phyloP scores from a whole-genome alignment of 345 rosid species.

The Eucalyptus virginea region DNA sequence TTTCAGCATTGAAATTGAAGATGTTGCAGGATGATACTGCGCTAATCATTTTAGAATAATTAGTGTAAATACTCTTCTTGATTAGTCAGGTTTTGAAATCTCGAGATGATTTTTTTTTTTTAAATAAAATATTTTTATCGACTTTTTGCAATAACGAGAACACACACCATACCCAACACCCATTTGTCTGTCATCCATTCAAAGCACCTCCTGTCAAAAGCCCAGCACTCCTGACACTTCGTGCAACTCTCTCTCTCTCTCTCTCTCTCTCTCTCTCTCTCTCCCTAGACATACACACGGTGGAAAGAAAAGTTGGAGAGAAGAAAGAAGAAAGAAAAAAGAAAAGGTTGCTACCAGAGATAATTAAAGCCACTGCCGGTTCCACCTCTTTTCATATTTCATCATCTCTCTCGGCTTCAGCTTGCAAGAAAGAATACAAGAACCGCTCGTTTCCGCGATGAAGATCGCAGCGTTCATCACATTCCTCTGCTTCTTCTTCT shows the following conservation, averaged over 20 bases:
- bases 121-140: not conserved
- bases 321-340: not conserved
- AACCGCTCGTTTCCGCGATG: not conserved
- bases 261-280: not conserved
- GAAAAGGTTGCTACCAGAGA: not conserved
- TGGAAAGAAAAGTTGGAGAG: not conserved
- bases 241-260: not conserved
- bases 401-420: not conserved
- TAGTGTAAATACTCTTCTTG: conserved; percentile 35
- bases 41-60: conserved; percentile 77
- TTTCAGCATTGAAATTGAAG: not conserved
- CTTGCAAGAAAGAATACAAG: not conserved
- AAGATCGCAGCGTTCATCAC: not conserved
- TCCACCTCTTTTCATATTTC: not conserved
- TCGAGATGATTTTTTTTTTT: not conserved
- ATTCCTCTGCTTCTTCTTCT: conserved; percentile 11
- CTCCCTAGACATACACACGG: not conserved
- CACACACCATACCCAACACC: not conserved
- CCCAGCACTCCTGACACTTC: conserved; percentile 12
- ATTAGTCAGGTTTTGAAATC: not conserved
- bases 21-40: not conserved
- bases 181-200: conserved; percentile 14
- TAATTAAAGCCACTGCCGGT: not conserved
- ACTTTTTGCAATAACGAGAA: conserved; percentile 2
- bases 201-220: conserved; percentile 1